Conservation (phyloP, 1,284 basidiomycete genomes). For the Cryptococcus maquisensis region DNA sequence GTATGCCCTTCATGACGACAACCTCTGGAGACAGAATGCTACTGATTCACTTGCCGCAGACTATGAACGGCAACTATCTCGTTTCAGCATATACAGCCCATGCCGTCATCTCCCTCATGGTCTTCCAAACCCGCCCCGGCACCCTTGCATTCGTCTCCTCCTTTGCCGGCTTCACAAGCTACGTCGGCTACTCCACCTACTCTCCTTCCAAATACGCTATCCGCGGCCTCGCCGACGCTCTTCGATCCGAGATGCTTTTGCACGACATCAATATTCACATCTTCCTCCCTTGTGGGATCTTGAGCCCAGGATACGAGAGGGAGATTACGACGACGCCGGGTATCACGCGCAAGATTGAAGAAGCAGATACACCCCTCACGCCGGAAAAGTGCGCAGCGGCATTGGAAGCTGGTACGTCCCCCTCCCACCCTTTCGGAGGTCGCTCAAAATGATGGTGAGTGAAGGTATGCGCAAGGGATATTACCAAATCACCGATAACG, state of each 20-base stretch:
- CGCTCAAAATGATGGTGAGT: not conserved
- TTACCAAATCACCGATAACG: slow-evolving; percentile 71
- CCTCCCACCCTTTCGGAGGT: not conserved
- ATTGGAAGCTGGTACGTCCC: slow-evolving; percentile 60
- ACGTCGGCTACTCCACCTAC: slow-evolving; percentile 82
- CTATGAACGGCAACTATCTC: too few species aligned
- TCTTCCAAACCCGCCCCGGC: slow-evolving; percentile 50
- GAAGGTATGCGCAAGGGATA: slow-evolving; percentile 66
- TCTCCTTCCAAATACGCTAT: slow-evolving; percentile 85
- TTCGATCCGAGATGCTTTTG: slow-evolving; percentile 77
- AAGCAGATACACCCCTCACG: slow-evolving; percentile 63
- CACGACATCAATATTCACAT: slow-evolving; percentile 71
- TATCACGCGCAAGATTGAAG: slow-evolving; percentile 76
- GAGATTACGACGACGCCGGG: slow-evolving; percentile 80
- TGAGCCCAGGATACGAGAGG: slow-evolving; percentile 69
- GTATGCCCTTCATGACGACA: too few species aligned
- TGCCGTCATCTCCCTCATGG: too few species aligned
- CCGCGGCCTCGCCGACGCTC: slow-evolving; percentile 77
- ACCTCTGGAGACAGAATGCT: too few species aligned
- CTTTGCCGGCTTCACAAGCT: slow-evolving; percentile 71
- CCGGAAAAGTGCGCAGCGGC: slow-evolving; percentile 64
- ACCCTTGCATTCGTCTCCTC: slow-evolving; percentile 81
- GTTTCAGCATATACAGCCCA: too few species aligned
- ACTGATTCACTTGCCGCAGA: too few species aligned
- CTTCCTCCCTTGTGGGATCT: slow-evolving; percentile 83